These are phyloP conservation scores for Circinella umbellata DNA, from an alignment of 371 early-diverging fungal species.

Conservation along the genomic window DNA sequence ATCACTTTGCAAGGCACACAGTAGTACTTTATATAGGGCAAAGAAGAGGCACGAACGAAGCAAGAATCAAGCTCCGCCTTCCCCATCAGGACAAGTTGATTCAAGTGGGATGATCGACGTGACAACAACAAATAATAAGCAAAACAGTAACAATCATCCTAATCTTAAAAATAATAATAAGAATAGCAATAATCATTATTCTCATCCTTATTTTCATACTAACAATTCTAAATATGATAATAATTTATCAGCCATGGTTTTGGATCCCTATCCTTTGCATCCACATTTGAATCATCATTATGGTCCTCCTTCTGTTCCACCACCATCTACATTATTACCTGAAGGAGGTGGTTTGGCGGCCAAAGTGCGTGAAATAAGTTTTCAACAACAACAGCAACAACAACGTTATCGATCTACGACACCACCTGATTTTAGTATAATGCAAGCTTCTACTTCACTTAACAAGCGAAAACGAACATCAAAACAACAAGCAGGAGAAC, in stretches of 20 bases:
- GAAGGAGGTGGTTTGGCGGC: conserved; percentile 38
- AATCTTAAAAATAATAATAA: no score
- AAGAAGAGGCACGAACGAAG: conserved; percentile 49
- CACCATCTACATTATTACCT: neutral
- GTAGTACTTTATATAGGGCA: conserved; percentile 54
- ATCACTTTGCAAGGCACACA: conserved; percentile 60
- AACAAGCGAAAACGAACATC: conserved; percentile 34
- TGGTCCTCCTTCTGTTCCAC: neutral
- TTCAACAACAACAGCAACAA: conserved; percentile 18
- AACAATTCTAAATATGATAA: neutral
- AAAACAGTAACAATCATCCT: no score
- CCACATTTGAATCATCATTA: conserved; percentile 8
- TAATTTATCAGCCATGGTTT: neutral
- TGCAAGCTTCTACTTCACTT: conserved; percentile 36
- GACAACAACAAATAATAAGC: no score
- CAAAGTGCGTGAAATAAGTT: conserved; percentile 42
- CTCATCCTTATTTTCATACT: conserved; percentile 6
- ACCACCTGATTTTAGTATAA: conserved; percentile 35
- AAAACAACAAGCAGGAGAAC: neutral
- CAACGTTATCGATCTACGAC: neutral
- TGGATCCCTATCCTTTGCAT: conserved; percentile 1
- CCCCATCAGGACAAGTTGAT: conserved; percentile 34
- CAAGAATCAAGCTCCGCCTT: conserved; percentile 47
- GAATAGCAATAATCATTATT: neutral
- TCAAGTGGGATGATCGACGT: conserved; percentile 28